Conservation (phyloP, 1,139 yeast species). For the Pneumocystis murina region DNA sequence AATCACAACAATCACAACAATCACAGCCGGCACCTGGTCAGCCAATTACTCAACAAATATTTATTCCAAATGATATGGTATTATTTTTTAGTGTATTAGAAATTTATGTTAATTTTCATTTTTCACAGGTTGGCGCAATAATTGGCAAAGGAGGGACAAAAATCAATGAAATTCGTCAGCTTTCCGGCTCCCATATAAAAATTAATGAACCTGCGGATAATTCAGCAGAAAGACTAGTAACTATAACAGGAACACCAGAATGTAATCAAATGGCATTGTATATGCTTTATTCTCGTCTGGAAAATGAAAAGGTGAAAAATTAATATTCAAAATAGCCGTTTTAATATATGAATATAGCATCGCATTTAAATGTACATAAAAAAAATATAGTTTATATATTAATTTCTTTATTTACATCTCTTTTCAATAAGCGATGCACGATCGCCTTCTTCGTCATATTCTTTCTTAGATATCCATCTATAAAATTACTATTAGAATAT, state of each 20-base stretch:
- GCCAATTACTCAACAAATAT: slow-evolving; percentile 50
- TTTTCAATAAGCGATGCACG: slow-evolving; percentile 25
- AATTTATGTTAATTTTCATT: background rate
- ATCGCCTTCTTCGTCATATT: slow-evolving; percentile 86
- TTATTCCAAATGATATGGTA: slow-evolving; percentile 50
- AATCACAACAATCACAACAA: slow-evolving; percentile 11
- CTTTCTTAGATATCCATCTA: slow-evolving; percentile 75
- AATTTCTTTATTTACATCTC: slow-evolving; percentile 21
- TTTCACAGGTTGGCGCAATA: slow-evolving; percentile 48
- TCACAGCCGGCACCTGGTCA: slow-evolving; percentile 24
- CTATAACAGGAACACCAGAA: slow-evolving; percentile 52
- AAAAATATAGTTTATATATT: background rate
- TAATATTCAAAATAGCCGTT: background rate
- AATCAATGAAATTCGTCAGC: slow-evolving; percentile 62
- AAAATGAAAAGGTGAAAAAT: background rate
- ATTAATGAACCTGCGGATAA: slow-evolving; percentile 37
- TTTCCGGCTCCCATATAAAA: slow-evolving; percentile 62
- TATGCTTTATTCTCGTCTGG: slow-evolving; percentile 1
- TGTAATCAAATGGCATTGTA: slow-evolving; percentile 60
- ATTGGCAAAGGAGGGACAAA: slow-evolving; percentile 80
- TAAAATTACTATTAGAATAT: slow-evolving; percentile 21
- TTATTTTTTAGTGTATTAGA: background rate
- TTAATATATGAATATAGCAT: background rate
- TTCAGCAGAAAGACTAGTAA: slow-evolving; percentile 41
- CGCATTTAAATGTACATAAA: background rate